A percentile compares a stretch with the other conserved stretches of the same genome.
Conservation (phyloP, 2,329 filamentous ascomycete genomes). For the Paecilomyces formosus region DNA sequence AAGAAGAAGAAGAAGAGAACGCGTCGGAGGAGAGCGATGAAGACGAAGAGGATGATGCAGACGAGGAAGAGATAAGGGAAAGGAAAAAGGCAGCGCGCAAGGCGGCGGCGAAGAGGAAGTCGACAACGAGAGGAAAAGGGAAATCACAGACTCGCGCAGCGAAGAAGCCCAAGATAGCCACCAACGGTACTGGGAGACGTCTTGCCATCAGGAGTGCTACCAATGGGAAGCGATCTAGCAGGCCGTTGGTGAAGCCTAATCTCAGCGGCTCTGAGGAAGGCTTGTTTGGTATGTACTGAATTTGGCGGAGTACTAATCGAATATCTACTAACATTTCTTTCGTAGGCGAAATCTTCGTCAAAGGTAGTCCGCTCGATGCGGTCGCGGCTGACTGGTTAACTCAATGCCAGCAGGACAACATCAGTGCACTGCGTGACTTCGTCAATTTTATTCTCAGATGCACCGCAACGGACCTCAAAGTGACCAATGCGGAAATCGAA, state of each 20-base stretch:
- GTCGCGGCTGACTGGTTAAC: slow-evolving; percentile 52
- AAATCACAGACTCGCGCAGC: slow-evolving; percentile 27
- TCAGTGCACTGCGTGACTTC: slow-evolving; percentile 49
- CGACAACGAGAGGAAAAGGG: slow-evolving; percentile 31
- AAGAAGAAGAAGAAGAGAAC: slow-evolving; percentile 20
- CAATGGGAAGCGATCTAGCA: slow-evolving; percentile 41
- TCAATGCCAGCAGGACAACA: slow-evolving; percentile 49
- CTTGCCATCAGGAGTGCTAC: slow-evolving; percentile 50
- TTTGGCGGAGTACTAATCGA: not conserved
- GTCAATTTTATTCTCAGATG: slow-evolving; percentile 58
- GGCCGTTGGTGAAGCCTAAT: slow-evolving; percentile 45
- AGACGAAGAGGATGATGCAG: slow-evolving; percentile 28
- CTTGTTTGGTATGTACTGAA: slow-evolving; percentile 44
- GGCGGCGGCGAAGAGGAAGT: slow-evolving; percentile 22
- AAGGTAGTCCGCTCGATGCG: slow-evolving; percentile 47
- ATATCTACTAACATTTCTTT: slow-evolving; percentile 15
- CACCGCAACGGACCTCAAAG: slow-evolving; percentile 71
- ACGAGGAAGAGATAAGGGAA: slow-evolving; percentile 45
- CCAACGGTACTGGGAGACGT: slow-evolving; percentile 37
- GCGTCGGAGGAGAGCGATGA: slow-evolving; percentile 33
- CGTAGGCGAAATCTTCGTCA: slow-evolving; percentile 53
- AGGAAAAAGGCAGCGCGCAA: slow-evolving; percentile 29
- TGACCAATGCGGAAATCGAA: slow-evolving; percentile 75
- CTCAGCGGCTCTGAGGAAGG: slow-evolving; percentile 47
- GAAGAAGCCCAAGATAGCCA: slow-evolving; percentile 52